Base-by-base conservation (phyloP, 192 early-diverging fungal species). In the Podila epigama region DNA sequence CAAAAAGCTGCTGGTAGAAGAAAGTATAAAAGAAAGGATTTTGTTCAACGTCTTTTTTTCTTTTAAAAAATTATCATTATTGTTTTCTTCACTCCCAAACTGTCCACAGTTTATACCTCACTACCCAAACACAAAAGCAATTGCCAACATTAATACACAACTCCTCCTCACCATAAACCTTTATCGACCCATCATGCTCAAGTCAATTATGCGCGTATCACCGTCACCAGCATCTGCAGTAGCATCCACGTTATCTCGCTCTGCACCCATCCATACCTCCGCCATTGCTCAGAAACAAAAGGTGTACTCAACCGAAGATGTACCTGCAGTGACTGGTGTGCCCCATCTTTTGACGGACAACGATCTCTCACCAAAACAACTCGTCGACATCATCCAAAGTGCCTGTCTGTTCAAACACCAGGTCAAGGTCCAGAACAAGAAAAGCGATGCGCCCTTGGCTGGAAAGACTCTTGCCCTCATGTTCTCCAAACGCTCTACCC, bases 401-500 rank as follows among this genome's bases (percentile, higher is more conserved):
- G 92, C 97, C 0, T 88, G 93, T 28, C 84, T 94, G 40, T 83
- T 95, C 63, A 98, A 99, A 71, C 82, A 85, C 60, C 73, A 89
- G 71, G 81, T 86, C 36, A 93, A 94, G 65, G 68, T 83, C 12
- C 58, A 84, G 9, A 85, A 85, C 16, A 82, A 85, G 40, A 37
- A 79, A 32, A 85, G 82, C 2, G 82, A 81, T 4, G 82, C 66
- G 28, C 91, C 92, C 20, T 80, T 93, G 50, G 69, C 81, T 22
- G 96, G 97, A 31, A 91, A 96, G 63, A 96, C 96, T 1, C 85
- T 99, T 9, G 98, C 88, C 2, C 81, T 99, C 36, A 85, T 98
- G 67, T 99, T 99, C 44, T 93, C 98, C 16, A 99, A 99, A 71
- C 90, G 95, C 51, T 93, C 91, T 3, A 99, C 98, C 7, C 93